Evolutionary conservation across 73 alveolate genomes (phyloP).

Genomic region (Tetrahymena thermophila): DNA sequence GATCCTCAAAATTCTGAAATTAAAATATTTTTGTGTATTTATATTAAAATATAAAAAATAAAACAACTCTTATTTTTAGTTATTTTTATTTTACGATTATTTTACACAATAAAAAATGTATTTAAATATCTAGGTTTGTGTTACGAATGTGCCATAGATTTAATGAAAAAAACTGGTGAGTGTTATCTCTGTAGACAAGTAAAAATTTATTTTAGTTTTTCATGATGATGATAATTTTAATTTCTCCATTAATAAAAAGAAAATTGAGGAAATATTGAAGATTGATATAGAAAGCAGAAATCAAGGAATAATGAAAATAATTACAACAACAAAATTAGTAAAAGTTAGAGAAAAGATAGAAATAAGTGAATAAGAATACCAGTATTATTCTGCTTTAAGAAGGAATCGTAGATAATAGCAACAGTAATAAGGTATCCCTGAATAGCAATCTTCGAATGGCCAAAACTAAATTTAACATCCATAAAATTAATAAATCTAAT

Average conservation of each 20-base stretch:
- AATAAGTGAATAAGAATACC: background rate
- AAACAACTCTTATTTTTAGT: background rate
- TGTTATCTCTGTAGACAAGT: background rate
- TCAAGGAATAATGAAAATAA: background rate
- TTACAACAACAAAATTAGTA: background rate
- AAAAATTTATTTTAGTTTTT: background rate
- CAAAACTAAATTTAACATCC: no score
- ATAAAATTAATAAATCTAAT: background rate
- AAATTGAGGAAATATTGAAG: background rate
- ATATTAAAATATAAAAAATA: no score
- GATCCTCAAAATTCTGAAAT: no score
- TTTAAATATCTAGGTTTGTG: background rate
- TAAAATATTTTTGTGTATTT: no score
- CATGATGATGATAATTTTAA: background rate
- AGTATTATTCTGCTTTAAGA: background rate
- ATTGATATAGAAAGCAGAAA: background rate
- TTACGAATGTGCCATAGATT: background rate
- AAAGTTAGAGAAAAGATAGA: background rate
- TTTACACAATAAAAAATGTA: no score
- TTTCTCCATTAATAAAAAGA: background rate
- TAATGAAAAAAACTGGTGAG: background rate
- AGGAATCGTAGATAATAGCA: background rate
- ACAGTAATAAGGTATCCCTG: background rate
- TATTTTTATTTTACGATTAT: background rate
- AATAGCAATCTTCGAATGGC: background rate